These are phyloP conservation scores for Pigoraptor vietnamica DNA, from an alignment of 78 protist genomes.

Conservation along the genomic window DNA sequence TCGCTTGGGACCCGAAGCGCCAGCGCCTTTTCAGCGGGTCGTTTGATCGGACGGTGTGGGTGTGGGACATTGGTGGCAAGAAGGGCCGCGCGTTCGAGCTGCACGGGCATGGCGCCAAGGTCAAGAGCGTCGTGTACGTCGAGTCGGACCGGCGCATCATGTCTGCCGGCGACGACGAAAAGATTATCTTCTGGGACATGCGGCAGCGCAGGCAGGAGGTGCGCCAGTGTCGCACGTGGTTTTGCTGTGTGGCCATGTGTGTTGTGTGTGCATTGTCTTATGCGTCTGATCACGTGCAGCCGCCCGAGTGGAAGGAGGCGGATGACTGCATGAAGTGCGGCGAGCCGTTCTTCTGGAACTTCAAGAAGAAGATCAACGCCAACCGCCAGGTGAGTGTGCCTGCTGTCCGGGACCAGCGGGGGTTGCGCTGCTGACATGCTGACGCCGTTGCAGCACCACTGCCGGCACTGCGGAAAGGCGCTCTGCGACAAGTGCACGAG, in stretches of 20 bases:
- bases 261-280: not conserved
- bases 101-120: not conserved
- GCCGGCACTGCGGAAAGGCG: not conserved
- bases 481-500: not conserved
- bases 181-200: not conserved
- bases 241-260: not conserved
- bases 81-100: not conserved
- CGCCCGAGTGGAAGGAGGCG: not conserved
- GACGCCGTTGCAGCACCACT: not conserved
- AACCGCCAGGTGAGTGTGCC: not conserved
- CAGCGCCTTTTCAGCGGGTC: not conserved
- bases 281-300: not conserved
- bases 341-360: not conserved
- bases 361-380: not conserved
- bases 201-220: not conserved
- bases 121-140: not conserved
- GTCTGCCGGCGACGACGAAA: not conserved
- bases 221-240: too few relatives aligned
- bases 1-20: not conserved
- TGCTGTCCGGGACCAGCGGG: too few relatives aligned
- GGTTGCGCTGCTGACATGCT: too few relatives aligned
- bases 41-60: not conserved
- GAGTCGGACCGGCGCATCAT: not conserved
- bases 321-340: not conserved
- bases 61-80: constrained; percentile 7